Base-by-base conservation (phyloP, 2,329 filamentous ascomycete species). In the Raffaelea deltoideospora region DNA sequence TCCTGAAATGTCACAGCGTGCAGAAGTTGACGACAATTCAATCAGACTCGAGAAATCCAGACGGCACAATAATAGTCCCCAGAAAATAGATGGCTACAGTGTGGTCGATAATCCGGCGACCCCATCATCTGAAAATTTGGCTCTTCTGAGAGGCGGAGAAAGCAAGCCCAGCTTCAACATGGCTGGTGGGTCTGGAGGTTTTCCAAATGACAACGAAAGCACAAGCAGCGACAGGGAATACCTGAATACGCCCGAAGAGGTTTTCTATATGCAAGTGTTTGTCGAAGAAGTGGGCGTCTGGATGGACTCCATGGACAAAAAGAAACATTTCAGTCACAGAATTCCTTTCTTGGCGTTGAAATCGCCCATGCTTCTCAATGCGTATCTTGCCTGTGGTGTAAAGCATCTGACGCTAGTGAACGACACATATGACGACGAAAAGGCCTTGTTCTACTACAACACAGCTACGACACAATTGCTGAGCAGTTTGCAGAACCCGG, bases 261-360 rank as follows among this genome's bases (percentile, higher is more conserved):
- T 90, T 0, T 61, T 79, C n/a, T 86, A 86, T 51, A 84, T 95
- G 79, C 84, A 93, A 53, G 77, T 86, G 0, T 96, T 93, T 53
- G 79, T 92, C 7, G 81, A 92, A 50, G 81, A 94, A 45, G 83
- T 96, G 3, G 86, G 80, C 1, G 58, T 85, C 3, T 95, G 88
- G 85, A 93, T 96, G 83, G 88, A 95, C 56, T 83, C 77, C 30
- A 76, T 95, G 63, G 84, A 93, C 58, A 69, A 75, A 24, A 69
- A 78, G 45, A 88, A 88, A 58, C 82, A 92, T 61, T 95, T 95
- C 54, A 84, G 83, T 19, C 72, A 80, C 33, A 63, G 84, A 15
- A 64, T 95, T n/a, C 86, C 88, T 0, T 86, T 85, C 48, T 72
- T 88, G 48, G 77, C 86, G 1, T 63, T 94, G 19, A 71, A 76